A percentile compares a stretch with the other conserved stretches of the same genome.
phyloP scores from a whole-genome alignment of 148 eudicot genomes.

The Oxyria digyna region DNA sequence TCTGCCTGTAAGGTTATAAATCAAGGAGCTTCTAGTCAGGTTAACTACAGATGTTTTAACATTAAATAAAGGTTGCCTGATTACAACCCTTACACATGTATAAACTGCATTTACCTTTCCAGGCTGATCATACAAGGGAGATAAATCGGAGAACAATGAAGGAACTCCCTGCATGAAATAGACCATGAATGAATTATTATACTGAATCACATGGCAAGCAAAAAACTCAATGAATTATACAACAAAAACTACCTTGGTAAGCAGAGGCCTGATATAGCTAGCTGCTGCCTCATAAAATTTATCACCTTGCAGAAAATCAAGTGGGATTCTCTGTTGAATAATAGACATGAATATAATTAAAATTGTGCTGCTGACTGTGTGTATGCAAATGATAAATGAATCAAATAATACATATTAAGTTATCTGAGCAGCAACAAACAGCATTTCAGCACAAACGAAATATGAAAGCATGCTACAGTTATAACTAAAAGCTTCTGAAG shows the following conservation, averaged over 20 bases:
- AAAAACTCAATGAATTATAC: slow-evolving; percentile 8
- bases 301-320: slow-evolving; percentile 77
- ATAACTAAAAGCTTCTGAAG: not conserved
- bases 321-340: slow-evolving; percentile 74
- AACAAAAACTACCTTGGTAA: slow-evolving; percentile 57
- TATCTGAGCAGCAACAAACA: not conserved
- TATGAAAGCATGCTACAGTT: not conserved
- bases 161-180: slow-evolving; percentile 75
- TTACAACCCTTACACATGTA: not conserved
- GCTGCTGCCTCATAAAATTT: slow-evolving; percentile 74
- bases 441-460: not conserved
- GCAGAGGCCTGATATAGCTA: slow-evolving; percentile 71
- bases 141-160: slow-evolving; percentile 90
- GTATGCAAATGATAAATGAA: not conserved
- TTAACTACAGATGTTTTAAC: not conserved
- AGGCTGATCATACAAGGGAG: slow-evolving; percentile 87
- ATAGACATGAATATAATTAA: not conserved
- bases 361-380: not conserved
- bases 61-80: not conserved
- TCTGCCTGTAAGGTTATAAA: slow-evolving; percentile 47
- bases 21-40: not conserved
- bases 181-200: slow-evolving; percentile 10
- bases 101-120: slow-evolving; percentile 59
- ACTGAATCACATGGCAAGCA: not conserved
- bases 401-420: not conserved